Base-by-base conservation (phyloP, 257 asterid genomes). In the Striga asiatica region DNA sequence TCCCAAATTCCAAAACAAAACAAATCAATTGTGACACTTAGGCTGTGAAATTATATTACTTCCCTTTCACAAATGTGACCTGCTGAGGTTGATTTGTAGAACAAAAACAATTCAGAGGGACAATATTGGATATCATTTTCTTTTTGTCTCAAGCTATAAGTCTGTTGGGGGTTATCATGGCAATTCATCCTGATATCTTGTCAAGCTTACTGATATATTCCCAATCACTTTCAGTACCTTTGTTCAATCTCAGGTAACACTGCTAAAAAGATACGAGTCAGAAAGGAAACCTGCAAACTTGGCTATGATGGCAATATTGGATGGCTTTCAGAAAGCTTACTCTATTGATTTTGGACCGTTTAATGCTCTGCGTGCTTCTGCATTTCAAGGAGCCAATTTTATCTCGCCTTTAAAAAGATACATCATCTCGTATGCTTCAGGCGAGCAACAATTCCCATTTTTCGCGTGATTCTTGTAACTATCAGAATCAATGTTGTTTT, bases 311-410 rank as follows among this genome's bases (percentile, higher is more conserved):
- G 93, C 95, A 20, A 58, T 81, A 56, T 71, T 92, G 16, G 99
- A 92, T 43, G 95, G 99, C 13, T 77, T 92, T 61, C 99, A 92
- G 68, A 92, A 88, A 88, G 94, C 88, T 1, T 92, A 92, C 70
- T 82, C 94, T 12, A 71, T 84, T 27, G 94, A 88, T 77, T 79
- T 88, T 19, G 88, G 82, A 38, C 99, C 99, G 1, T 62, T 92
- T 8, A 92, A 88, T 29, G 66, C 78, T 2, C 49, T 92, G 57
- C 76, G 97, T 1, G 99, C 91, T 48, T 88, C 92, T 58, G 99
- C 97, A 20, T 81, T 92, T 58, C 94, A 81, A 54, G 97, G 85
- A 38, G 95, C 82, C 11, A 88, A 88, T 50, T 68, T 73, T 64
- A 66, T 92, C 42, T 77, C 93, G 3, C 99, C 97, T 5, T 70